phyloP scores from a whole-genome alignment of 257 asterid species.

The Ehretia macrophylla region DNA sequence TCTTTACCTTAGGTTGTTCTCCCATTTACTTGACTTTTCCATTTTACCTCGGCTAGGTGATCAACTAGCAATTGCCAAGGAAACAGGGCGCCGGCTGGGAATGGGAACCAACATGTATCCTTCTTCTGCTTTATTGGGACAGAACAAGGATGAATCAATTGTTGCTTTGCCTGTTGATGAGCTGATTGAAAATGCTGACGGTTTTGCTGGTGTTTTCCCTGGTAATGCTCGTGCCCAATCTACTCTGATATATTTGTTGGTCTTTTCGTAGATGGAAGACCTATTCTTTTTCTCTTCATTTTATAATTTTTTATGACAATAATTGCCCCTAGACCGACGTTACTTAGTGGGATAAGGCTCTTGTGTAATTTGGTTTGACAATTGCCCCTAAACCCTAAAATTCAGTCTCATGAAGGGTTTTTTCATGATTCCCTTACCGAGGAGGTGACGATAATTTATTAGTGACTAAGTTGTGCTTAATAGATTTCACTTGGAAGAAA shows the following conservation, averaged over 20 bases:
- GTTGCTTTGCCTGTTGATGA: constrained; percentile 58
- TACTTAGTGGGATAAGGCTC: too few relatives aligned
- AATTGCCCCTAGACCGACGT: too few relatives aligned
- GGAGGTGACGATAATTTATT: too few relatives aligned
- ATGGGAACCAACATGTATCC: constrained; percentile 93
- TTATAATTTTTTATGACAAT: too few relatives aligned
- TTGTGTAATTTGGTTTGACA: too few relatives aligned
- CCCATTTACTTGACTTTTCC: not conserved
- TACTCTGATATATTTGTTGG: not conserved
- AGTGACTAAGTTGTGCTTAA: too few relatives aligned
- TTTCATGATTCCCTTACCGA: too few relatives aligned
- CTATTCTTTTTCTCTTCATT: not conserved
- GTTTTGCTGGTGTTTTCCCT: constrained; percentile 88
- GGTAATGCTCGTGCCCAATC: constrained; percentile 27
- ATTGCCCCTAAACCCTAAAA: too few relatives aligned
- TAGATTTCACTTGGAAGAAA: too few relatives aligned
- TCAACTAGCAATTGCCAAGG: constrained; percentile 79
- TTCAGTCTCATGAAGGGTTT: too few relatives aligned
- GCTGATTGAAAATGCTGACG: constrained; percentile 78
- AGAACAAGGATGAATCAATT: constrained; percentile 47
- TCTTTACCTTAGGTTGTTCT: not conserved
- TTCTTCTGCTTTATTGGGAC: constrained; percentile 74
- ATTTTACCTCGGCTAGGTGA: constrained; percentile 38
- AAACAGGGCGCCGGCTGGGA: constrained; percentile 79
- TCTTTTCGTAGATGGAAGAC: not conserved